Percentiles rank a stretch among this genome's conserved stretches.
These are phyloP conservation scores for Nakaseomyces glabratus DNA, from an alignment of 1,139 yeast species.

Conservation along the genomic window DNA sequence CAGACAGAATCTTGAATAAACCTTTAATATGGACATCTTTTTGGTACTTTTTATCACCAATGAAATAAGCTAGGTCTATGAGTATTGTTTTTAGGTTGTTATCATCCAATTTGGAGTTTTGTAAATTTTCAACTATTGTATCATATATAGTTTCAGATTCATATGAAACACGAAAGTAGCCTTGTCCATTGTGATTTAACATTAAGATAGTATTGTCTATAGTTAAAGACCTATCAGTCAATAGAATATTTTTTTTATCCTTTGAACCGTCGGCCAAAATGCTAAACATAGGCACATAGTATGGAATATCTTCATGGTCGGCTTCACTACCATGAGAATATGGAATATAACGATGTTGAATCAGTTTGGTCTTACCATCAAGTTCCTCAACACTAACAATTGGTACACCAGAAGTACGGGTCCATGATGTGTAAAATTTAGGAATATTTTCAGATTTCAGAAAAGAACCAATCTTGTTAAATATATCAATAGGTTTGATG, in stretches of 20 bases:
- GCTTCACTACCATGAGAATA: conserved; percentile 13
- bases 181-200: conserved; percentile 41
- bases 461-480: conserved; percentile 35
- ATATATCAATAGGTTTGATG: conserved; percentile 49
- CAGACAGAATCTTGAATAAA: conserved; percentile 18
- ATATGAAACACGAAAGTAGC: conserved; percentile 38
- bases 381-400: conserved; percentile 36
- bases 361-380: conserved; percentile 32
- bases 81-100: conserved; percentile 28
- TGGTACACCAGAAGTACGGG: conserved; percentile 51
- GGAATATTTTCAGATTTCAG: conserved; percentile 32
- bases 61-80: conserved; percentile 27
- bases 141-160: conserved; percentile 26
- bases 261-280: conserved; percentile 34
- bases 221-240: conserved; percentile 40
- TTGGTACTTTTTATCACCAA: conserved; percentile 27
- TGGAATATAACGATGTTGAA: conserved; percentile 43
- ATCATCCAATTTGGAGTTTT: conserved; percentile 24
- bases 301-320: conserved; percentile 29
- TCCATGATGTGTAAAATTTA: conserved; percentile 50
- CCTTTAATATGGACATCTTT: conserved; percentile 24
- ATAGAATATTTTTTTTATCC: conserved; percentile 33
- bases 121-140: conserved; percentile 23
- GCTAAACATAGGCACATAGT: conserved; percentile 43
- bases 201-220: conserved; percentile 30